A percentile compares a stretch with the other conserved stretches of the same genome.
These are phyloP conservation scores for Pyricularia grisea DNA, from an alignment of 2,329 filamentous ascomycete genomes.

Conservation along the genomic window DNA sequence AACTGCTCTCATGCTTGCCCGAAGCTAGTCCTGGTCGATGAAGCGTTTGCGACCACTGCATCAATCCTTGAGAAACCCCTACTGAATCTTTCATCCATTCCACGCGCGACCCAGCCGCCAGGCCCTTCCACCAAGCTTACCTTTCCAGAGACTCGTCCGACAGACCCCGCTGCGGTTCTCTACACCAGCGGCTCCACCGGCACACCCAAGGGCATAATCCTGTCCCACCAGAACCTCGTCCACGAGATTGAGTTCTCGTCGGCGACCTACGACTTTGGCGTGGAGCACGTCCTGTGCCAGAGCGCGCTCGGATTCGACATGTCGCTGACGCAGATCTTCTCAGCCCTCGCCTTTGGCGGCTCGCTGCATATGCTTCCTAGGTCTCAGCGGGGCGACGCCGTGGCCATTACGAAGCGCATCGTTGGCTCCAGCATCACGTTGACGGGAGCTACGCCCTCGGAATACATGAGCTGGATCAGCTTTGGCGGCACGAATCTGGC, in stretches of 20 bases:
- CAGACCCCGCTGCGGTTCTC: slow-evolving; percentile 14
- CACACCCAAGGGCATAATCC: slow-evolving; percentile 29
- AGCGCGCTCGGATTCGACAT: slow-evolving; percentile 17
- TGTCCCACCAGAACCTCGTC: slow-evolving; percentile 19
- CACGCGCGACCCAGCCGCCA: no score
- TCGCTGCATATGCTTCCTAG: slow-evolving; percentile 23
- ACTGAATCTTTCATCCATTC: no score
- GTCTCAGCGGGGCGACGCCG: slow-evolving; percentile 21
- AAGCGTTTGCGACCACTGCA: no score
- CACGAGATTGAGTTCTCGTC: slow-evolving; percentile 18
- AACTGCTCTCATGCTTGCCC: no score
- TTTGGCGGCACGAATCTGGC: not conserved
- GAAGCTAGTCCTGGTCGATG: slow-evolving; percentile 13
- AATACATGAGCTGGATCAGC: not conserved
- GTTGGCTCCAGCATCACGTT: slow-evolving; percentile 19
- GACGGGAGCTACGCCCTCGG: slow-evolving; percentile 13
- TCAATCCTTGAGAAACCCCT: no score
- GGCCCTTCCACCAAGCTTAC: no score
- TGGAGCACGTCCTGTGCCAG: slow-evolving; percentile 20
- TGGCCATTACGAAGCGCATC: slow-evolving; percentile 14
- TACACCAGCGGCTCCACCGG: slow-evolving; percentile 23
- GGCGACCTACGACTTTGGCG: slow-evolving; percentile 9
- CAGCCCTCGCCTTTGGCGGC: slow-evolving; percentile 24
- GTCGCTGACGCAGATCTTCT: slow-evolving; percentile 27
- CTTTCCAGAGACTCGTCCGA: not conserved